Conservation (phyloP, 176 grass and related monocot species). For the Calamus simplicifolius region DNA sequence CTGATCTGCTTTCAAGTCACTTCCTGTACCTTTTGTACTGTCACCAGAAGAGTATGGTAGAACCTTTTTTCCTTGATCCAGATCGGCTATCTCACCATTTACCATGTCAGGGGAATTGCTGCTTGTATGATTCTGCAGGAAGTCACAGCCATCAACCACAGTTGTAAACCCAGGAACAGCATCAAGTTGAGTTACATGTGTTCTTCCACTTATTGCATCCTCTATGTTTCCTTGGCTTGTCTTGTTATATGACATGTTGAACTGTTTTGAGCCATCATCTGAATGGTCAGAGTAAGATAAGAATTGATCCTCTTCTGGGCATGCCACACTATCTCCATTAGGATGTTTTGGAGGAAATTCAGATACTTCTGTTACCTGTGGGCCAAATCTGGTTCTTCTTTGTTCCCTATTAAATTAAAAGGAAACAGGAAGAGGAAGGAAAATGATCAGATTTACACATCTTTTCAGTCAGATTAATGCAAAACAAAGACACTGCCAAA, state of each 20-base stretch:
- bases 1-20: slow-evolving; percentile 18
- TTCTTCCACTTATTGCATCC: slow-evolving; percentile 38
- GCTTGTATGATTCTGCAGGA: slow-evolving; percentile 27
- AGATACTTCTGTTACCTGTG: slow-evolving; percentile 34
- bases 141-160: slow-evolving; percentile 36
- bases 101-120: slow-evolving; percentile 14
- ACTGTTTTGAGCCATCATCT: slow-evolving; percentile 28
- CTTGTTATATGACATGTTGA: slow-evolving; percentile 74
- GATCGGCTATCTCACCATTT: slow-evolving; percentile 23
- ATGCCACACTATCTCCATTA: slow-evolving; percentile 29
- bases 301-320: slow-evolving; percentile 36
- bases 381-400: slow-evolving; percentile 27
- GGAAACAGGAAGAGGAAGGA: neutral
- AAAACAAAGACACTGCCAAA: too few species aligned
- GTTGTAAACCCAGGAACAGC: slow-evolving; percentile 27
- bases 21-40: slow-evolving; percentile 22
- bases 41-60: slow-evolving; percentile 15
- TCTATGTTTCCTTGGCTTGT: slow-evolving; percentile 20
- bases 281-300: slow-evolving; percentile 44
- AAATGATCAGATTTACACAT: neutral
- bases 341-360: slow-evolving; percentile 30
- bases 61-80: slow-evolving; percentile 18
- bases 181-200: slow-evolving; percentile 43
- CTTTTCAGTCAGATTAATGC: too few species aligned
- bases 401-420: slow-evolving; percentile 33